These are phyloP conservation scores for Heimioporus sp. DNA, from an alignment of 768 basidiomycete species.

Conservation along the genomic window DNA sequence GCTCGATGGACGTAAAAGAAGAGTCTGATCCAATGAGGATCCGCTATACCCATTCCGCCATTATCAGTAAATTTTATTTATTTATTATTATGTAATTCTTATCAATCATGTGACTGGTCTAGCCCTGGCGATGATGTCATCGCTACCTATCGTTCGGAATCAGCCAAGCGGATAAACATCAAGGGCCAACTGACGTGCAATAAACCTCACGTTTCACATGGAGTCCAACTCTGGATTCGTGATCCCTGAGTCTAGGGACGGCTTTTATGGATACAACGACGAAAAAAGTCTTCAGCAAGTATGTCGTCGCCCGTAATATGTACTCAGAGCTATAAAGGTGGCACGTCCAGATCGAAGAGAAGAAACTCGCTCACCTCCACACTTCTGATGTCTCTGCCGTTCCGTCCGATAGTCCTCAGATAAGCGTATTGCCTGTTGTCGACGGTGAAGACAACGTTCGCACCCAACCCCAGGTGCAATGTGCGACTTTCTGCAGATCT, in stretches of 20 bases:
- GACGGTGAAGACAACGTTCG: slow-evolving; percentile 38
- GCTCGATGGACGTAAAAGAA: slow-evolving; percentile 35
- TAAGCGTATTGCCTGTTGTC: slow-evolving; percentile 16
- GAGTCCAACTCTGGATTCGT: slow-evolving; percentile 32
- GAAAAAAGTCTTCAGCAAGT: slow-evolving; percentile 77
- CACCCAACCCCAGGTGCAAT: slow-evolving; percentile 31
- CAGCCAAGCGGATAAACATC: neutral
- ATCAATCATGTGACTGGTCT: slow-evolving; percentile 1
- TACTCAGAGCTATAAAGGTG: neutral
- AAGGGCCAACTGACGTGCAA: neutral
- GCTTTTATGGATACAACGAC: slow-evolving; percentile 77
- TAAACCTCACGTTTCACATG: neutral
- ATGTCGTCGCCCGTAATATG: slow-evolving; percentile 25
- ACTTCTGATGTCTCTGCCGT: slow-evolving; percentile 47
- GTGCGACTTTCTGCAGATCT: slow-evolving; percentile 17
- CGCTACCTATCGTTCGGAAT: neutral
- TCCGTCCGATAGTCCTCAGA: no score
- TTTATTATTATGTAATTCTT: slow-evolving; percentile 8
- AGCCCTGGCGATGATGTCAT: no score
- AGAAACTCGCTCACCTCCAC: slow-evolving; percentile 63
- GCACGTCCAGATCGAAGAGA: slow-evolving; percentile 66
- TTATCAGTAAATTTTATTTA: slow-evolving; percentile 15
- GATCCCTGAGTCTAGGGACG: slow-evolving; percentile 57
- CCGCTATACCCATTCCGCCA: slow-evolving; percentile 10
- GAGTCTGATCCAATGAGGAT: slow-evolving; percentile 25